A percentile compares a stretch with the other conserved stretches of the same genome.
Conservation (phyloP, 2,329 filamentous ascomycete species). For the Fusarium sp. region DNA sequence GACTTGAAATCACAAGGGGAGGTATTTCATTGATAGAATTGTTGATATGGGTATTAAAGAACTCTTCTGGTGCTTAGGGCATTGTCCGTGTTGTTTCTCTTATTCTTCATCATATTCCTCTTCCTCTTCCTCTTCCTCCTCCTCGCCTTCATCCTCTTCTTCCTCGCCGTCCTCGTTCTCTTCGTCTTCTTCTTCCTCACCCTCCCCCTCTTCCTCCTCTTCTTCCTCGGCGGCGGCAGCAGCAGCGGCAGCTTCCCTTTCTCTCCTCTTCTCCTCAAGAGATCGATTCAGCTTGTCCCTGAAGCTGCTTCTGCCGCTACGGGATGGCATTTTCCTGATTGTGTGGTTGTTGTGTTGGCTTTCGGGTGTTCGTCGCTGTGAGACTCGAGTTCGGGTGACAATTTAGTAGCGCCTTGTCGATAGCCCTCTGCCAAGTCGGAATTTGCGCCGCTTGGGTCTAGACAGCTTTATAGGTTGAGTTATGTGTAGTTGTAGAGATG, state of each 20-base stretch:
- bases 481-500: neutral
- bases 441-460: neutral
- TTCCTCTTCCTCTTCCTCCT: neutral
- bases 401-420: neutral
- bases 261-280: neutral
- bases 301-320: neutral
- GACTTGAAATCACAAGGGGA: neutral
- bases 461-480: neutral
- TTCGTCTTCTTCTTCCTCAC: neutral
- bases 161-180: neutral
- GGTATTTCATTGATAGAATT: neutral
- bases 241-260: neutral
- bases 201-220: neutral
- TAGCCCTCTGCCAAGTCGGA: neutral
- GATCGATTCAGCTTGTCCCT: neutral
- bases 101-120: neutral
- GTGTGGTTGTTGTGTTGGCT: neutral
- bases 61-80: no score
- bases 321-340: neutral
- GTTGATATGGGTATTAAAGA: neutral
- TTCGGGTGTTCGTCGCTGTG: neutral
- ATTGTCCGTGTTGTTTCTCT: neutral
- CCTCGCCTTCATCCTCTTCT: neutral
- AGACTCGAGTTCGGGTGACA: neutral
- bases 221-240: neutral